Base-by-base conservation (phyloP, 75 land plant genomes). In the Isoetes taiwanensis region DNA sequence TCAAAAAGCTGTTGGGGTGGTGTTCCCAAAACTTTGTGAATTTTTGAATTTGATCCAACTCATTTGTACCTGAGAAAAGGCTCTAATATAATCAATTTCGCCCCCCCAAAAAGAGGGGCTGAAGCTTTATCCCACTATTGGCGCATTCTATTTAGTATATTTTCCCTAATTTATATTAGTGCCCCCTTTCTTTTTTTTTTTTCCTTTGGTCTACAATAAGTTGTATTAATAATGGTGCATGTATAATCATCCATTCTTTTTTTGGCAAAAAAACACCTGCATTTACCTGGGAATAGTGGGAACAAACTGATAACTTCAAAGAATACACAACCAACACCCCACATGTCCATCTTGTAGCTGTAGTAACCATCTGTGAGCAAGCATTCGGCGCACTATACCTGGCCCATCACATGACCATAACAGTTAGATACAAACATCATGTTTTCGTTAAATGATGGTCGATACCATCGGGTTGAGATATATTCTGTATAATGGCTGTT, bases 371-470 rank as follows among this genome's bases (percentile, higher is more conserved):
- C 72, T 19, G 72, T 70, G 16, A 70, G 54, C 46, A 70, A 48
- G 32, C 72, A 70, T 57, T 70, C 72, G 72, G 72, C 2, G 72
- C 72, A 17, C 72, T 66, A 26, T 70, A 70, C 72, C 72, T 70
- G n/a, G n/a, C n/a, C n/a, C n/a, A n/a, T n/a, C n/a, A n/a, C n/a
- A n/a, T n/a, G n/a, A n/a, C n/a, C n/a, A n/a, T n/a, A n/a, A n/a
- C n/a, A n/a, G n/a, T n/a, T n/a, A n/a, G n/a, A n/a, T n/a, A n/a
- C n/a, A n/a, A n/a, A n/a, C n/a, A n/a, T n/a, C n/a, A n/a, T n/a
- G n/a, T n/a, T n/a, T n/a, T n/a, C n/a, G n/a, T n/a, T n/a, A n/a
- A n/a, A n/a, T n/a, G n/a, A n/a, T n/a, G n/a, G n/a, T n/a, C n/a
- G n/a, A n/a, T 58, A 66, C 69, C 69, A 66, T 19, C 69, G 31